Evolutionary conservation across 257 asterid species (phyloP).

Genomic region (Dorcoceras hygrometricum): DNA sequence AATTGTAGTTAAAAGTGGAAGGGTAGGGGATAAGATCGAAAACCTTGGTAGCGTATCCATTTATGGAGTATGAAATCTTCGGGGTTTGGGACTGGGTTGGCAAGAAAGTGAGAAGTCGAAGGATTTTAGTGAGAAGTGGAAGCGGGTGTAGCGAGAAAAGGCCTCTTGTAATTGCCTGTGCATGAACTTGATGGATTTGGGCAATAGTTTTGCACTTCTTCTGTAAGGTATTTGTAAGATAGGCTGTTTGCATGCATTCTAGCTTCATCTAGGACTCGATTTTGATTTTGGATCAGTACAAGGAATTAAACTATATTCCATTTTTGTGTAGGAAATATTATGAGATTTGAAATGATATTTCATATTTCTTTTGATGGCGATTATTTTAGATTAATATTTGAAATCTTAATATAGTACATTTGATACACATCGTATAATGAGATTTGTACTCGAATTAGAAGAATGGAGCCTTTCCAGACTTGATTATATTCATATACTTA

Average conservation of each 20-base stretch:
- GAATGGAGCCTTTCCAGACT: too few species aligned
- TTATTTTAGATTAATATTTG: too few species aligned
- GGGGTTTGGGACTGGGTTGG: conserved; percentile 23
- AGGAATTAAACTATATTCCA: too few species aligned
- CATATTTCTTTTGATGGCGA: too few species aligned
- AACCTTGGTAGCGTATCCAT: conserved; percentile 41
- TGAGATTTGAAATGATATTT: too few species aligned
- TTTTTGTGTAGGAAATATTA: too few species aligned
- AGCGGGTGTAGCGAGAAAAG: conserved; percentile 43
- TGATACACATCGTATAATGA: too few species aligned
- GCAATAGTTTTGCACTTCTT: conserved; percentile 41
- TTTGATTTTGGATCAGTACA: too few species aligned
- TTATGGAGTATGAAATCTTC: conserved; percentile 4
- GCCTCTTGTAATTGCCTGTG: conserved; percentile 60
- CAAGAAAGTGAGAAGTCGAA: conserved; percentile 47
- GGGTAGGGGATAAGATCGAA: conserved; percentile 59
- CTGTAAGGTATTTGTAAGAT: conserved; percentile 36
- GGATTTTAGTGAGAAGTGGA: conserved; percentile 55
- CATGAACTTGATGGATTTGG: conserved; percentile 66
- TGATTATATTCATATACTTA: too few species aligned
- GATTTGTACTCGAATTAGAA: too few species aligned
- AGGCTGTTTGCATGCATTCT: conserved; percentile 35
- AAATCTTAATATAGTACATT: too few species aligned
- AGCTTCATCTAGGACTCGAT: too few species aligned
- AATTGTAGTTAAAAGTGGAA: conserved; percentile 59